Base-by-base conservation (phyloP, 1,139 yeast genomes). In the Pichia sp. region DNA sequence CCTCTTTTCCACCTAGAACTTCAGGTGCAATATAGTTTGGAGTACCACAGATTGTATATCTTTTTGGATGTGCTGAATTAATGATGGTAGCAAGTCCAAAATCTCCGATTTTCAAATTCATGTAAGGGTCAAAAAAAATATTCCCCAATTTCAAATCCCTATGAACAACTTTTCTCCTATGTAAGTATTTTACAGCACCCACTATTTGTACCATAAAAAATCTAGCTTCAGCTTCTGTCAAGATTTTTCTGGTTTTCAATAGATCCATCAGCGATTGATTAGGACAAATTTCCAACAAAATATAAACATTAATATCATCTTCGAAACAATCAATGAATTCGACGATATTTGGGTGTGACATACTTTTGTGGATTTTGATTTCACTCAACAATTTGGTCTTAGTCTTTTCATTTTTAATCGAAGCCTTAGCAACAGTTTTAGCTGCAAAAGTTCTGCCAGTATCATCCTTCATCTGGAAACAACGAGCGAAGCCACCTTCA, bases 11-110 rank as follows among this genome's bases (percentile, higher is more conserved):
- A 47, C 90, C 87, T 58, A 93, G 75, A 16, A 93, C 96, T 71
- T 93, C 99, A 9, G 99, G 99, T 0, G 98, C 97, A 66, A 93
- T 93, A 68, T 93, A 93, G 70, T 93, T 93, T 55, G 99, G 99
- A 16, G 99, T 93, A 52, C 99, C 99, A 70, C 99, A 93, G 53
- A 93, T 88, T 48, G 99, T 91, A 66, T 84, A 87, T 65, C 91
- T 89, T 61, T 95, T 81, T 50, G 88, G 87, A 55, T 78, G 79
- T 39, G 76, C 74, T 7, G 63, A 52, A 40, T 87, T 87, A 58
- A 91, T 75, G 16, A 88, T 85, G 1, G 97, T 90, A 12, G 99
- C 99, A 58, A 93, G 78, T 42, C 99, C 99, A 72, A 93, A 93
- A 69, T 93, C 99, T 57, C 98, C 98, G 60, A 93, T 86, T 67